phyloP scores from a whole-genome alignment of 1,139 yeast species.

The Sugiyamaella japonica region DNA sequence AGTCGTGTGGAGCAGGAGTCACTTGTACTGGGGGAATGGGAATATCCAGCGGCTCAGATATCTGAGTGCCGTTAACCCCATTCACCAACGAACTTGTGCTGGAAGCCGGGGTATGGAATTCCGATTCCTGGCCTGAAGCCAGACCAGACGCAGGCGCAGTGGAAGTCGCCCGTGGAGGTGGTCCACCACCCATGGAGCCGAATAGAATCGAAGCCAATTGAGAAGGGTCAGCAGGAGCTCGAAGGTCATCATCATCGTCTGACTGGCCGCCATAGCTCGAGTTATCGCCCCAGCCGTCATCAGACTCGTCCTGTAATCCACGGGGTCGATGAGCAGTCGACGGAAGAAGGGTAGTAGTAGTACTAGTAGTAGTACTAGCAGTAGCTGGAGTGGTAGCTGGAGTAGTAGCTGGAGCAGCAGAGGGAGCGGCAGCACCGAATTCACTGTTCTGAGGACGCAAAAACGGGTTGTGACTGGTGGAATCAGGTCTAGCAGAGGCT shows the following conservation, averaged over 20 bases:
- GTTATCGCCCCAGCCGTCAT: constrained; percentile 53
- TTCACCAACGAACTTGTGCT: constrained; percentile 19
- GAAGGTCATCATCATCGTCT: constrained; percentile 49
- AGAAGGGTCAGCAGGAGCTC: constrained; percentile 51
- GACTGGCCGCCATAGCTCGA: constrained; percentile 48
- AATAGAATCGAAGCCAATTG: constrained; percentile 62
- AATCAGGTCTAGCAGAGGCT: constrained; percentile 20
- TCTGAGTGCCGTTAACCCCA: constrained; percentile 8
- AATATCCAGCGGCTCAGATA: constrained; percentile 14
- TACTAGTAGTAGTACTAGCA: background rate
- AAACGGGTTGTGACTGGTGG: constrained; percentile 42
- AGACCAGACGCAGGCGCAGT: constrained; percentile 24
- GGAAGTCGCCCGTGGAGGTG: constrained; percentile 30
- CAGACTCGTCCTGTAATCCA: constrained; percentile 52
- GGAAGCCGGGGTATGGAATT: constrained; percentile 21
- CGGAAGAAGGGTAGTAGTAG: too few relatives aligned
- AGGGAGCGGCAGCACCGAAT: constrained; percentile 43
- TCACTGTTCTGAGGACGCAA: constrained; percentile 38
- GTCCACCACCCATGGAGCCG: constrained; percentile 53
- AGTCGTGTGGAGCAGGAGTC: constrained; percentile 25
- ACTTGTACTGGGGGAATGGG: constrained; percentile 31
- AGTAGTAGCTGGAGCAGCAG: constrained; percentile 40
- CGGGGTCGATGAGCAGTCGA: constrained; percentile 51
- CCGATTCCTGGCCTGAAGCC: constrained; percentile 8
- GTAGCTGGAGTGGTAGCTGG: background rate